These are phyloP conservation scores for Apiospora phragmitis DNA, from an alignment of 2,329 filamentous ascomycete species.

Conservation along the genomic window DNA sequence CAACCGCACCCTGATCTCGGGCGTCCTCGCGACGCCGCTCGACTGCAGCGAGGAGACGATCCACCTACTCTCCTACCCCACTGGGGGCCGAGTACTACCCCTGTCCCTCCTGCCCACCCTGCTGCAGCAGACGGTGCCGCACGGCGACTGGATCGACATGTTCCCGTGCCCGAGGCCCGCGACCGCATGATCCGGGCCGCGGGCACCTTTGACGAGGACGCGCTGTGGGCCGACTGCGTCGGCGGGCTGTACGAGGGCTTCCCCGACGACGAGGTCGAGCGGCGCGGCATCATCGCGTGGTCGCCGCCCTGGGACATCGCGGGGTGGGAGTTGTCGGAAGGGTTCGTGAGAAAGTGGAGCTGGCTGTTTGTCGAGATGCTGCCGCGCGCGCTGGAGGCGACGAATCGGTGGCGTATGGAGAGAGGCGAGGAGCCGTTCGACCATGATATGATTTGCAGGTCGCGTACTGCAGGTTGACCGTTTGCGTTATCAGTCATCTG, in stretches of 20 bases:
- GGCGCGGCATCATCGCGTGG: constrained; percentile 44
- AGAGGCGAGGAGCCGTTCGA: constrained; percentile 34
- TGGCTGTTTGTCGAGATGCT: constrained; percentile 29
- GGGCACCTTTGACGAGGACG: constrained; percentile 42
- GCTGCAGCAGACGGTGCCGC: constrained; percentile 39
- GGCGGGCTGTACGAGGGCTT: constrained; percentile 45
- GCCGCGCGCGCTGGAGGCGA: constrained; percentile 31
- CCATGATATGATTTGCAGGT: constrained; percentile 21
- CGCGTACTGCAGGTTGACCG: constrained; percentile 17
- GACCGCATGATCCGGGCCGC: constrained; percentile 39
- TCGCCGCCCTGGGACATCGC: constrained; percentile 38
- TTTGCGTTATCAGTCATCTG: no score
- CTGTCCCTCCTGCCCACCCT: constrained; percentile 36
- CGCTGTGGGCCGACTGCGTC: constrained; percentile 42
- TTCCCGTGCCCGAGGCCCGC: constrained; percentile 38
- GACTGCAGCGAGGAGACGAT: constrained; percentile 33
- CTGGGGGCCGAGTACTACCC: constrained; percentile 27
- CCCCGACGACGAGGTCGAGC: constrained; percentile 41
- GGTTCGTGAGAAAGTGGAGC: constrained; percentile 39
- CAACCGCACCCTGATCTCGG: constrained; percentile 37
- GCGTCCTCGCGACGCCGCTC: constrained; percentile 31
- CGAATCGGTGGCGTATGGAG: constrained; percentile 36
- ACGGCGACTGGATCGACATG: constrained; percentile 43
- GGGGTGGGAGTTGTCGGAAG: constrained; percentile 43
- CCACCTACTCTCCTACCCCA: constrained; percentile 31